A percentile compares a stretch with the other conserved stretches of the same genome.
Conservation (phyloP, 257 asterid species). For the Solanum tacnaense region DNA sequence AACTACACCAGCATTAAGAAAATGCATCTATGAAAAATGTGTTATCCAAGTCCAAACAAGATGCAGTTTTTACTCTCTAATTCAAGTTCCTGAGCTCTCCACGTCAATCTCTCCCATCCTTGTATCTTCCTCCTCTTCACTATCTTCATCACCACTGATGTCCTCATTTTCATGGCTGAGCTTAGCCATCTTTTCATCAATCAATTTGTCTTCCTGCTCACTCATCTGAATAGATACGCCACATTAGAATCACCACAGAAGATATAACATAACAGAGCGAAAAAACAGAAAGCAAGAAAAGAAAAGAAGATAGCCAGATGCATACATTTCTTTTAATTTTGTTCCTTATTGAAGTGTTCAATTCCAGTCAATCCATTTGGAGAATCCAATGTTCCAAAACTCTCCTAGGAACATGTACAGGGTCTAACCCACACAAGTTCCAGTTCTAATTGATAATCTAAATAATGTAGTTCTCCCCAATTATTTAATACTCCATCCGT, state of each 20-base stretch:
- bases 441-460: neutral
- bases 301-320: neutral
- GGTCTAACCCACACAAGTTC: neutral
- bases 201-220: constrained; percentile 80
- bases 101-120: constrained; percentile 84
- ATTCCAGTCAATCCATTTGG: neutral
- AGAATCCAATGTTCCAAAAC: neutral
- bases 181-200: constrained; percentile 73
- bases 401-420: neutral
- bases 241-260: neutral
- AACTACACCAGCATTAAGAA: neutral
- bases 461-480: neutral
- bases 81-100: constrained; percentile 34
- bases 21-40: neutral
- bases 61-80: constrained; percentile 18
- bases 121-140: constrained; percentile 87
- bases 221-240: constrained; percentile 48
- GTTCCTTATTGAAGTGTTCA: neutral
- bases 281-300: neutral
- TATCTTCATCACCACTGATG: constrained; percentile 73
- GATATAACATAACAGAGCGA: neutral
- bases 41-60: neutral
- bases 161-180: constrained; percentile 61
- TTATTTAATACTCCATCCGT: neutral
- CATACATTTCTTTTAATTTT: neutral